Evolutionary conservation across 345 rosid genomes (phyloP), one percentile per base, ranked within the genome.

Genomic region (Ailanthus altissimus): DNA sequence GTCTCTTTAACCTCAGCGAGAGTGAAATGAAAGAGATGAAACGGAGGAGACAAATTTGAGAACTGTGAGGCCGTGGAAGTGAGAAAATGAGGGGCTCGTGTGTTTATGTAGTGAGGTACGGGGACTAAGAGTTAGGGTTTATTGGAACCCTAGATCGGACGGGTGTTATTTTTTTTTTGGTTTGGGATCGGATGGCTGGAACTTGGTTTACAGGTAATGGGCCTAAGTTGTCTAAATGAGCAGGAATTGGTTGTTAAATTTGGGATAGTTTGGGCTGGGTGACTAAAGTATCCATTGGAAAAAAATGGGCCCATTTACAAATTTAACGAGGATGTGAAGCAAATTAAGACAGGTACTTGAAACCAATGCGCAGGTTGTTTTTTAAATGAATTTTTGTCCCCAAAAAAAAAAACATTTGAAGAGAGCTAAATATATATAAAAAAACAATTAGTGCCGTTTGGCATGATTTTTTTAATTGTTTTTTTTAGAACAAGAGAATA

Each of bases 1-100:
- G 94, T 88, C 94, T 57, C 94, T 89, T 91, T 91, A 91, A 88
- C 92, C 91, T 77, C 89, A 8, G 54, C 6, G 11, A 32, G 72
- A 15, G 20, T 28, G 50, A 15, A 10, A 63, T 3, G n/a, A 14
- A 23, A 26, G 28, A 8, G 59, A 28, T 16, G 70, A 49, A 40
- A 51, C 11, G 8, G 11, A 59, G 46, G 14, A 26, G 6, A 49
- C 63, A 63, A 68, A 47, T 68, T 73, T 74, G 54, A 56, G n/a
- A 15, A 4, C 28, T 50, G 6, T 7, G 6, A 0, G 57, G 13
- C 6, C 0, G 9, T 0, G 10, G 10, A 23, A 25, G n/a, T 14
- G 21, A 12, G 21, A 0, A 14, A 9, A 14, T 14, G 47, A 23
- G 59, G 36, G 15, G 53, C 38, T 15, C 50, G 43, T 32, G 25